Conservation (phyloP, 768 basidiomycete species). For the Suillus decipiens region DNA sequence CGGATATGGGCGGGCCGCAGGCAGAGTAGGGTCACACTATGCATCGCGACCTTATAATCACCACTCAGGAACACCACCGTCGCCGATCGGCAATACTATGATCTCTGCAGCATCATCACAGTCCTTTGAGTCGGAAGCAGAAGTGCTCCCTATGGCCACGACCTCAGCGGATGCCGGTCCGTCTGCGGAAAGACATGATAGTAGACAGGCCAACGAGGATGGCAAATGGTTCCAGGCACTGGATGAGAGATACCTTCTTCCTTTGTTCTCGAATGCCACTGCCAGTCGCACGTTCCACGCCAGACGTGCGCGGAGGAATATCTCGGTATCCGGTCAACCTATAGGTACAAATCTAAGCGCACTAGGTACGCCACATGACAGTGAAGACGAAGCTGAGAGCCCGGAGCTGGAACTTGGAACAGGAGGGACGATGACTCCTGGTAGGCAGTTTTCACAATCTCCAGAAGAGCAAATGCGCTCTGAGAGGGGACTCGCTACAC, state of each 20-base stretch:
- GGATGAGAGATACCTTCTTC: slow-evolving; percentile 92
- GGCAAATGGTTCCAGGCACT: slow-evolving; percentile 95
- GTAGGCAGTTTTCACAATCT: slow-evolving; percentile 22
- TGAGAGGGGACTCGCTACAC: slow-evolving; percentile 67
- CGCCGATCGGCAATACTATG: slow-evolving; percentile 31
- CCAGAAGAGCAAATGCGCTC: slow-evolving; percentile 52
- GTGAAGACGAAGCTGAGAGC: slow-evolving; percentile 43
- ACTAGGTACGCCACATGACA: slow-evolving; percentile 35
- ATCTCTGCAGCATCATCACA: slow-evolving; percentile 77
- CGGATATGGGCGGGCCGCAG: slow-evolving; percentile 34
- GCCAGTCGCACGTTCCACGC: slow-evolving; percentile 87
- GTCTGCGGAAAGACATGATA: slow-evolving; percentile 15
- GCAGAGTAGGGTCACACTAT: slow-evolving; percentile 63
- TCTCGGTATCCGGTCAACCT: slow-evolving; percentile 29
- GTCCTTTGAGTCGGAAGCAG: slow-evolving; percentile 75
- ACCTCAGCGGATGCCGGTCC: slow-evolving; percentile 37
- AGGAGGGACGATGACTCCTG: slow-evolving; percentile 14
- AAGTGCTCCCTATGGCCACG: slow-evolving; percentile 77
- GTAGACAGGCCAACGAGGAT: slow-evolving; percentile 54
- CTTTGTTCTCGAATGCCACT: slow-evolving; percentile 90
- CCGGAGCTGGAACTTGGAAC: slow-evolving; percentile 49
- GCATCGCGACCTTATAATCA: slow-evolving; percentile 59
- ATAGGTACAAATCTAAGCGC: slow-evolving; percentile 23
- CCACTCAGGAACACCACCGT: slow-evolving; percentile 38
- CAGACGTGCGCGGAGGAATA: slow-evolving; percentile 58